Base-by-base conservation (phyloP, 2,329 filamentous ascomycete genomes). In the Diaporthe citrichinensis region DNA sequence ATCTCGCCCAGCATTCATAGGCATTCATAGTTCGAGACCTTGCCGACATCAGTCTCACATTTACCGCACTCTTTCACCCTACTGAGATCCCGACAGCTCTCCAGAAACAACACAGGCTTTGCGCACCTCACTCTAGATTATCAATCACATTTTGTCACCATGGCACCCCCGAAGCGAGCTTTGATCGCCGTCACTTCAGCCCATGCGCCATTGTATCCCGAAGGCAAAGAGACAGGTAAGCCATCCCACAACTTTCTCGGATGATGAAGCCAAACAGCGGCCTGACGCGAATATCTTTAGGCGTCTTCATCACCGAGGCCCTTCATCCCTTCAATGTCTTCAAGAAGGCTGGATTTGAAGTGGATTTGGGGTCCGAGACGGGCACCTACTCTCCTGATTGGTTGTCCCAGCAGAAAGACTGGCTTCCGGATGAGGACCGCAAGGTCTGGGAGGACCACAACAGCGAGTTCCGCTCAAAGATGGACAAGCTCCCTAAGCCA, bases 381-480 rank as follows among this genome's bases (percentile, higher is more conserved):
- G 58, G 58, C 5, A 41, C 58, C 23, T 61, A 28, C 28, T 62
- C 58, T 41, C 58, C 58, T 8, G 58, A 62, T 9, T 62, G 58
- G 58, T n/a, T 62, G 36, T 62, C 58, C 12, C 58, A 62, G n/a
- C 58, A 62, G n/a, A 62, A 62, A n/a, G n/a, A 62, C 39, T 44
- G 36, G 58, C 58, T 62, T 17, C 58, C 58, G 15, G 36, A 62
- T 28, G 58, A 62, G 15, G 58, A 44, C n/a, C 58, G 36, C 36
- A 62, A 62, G 39, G 58, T 62, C 15, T 62, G 58, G 36, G 58
- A 62, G 3, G 39, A 62, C 8, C 36, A 41, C 58, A 62, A 8
- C n/a, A 62, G 58, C 39, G 58, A 62, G 15, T 62, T 62, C 23
- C 58, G 58, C 14, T 62, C 36, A 20, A 62, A 62, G 36, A 44